Conservation (phyloP, 2,329 filamentous ascomycete genomes). For the Epicoccum sorghinum region DNA sequence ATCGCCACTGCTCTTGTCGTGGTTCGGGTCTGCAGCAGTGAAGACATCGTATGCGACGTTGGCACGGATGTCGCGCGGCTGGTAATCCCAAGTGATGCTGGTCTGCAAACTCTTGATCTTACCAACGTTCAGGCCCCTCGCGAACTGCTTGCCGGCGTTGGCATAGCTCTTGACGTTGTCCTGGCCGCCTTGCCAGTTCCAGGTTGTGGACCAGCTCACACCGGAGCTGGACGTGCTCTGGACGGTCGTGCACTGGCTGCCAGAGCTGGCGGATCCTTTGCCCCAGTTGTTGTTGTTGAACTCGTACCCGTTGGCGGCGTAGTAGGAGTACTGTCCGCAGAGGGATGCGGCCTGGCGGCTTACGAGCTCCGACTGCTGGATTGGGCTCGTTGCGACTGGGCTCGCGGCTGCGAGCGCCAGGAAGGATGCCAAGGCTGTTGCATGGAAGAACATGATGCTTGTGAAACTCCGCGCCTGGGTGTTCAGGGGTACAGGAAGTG, state of each 20-base stretch:
- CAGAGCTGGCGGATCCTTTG: slow-evolving; percentile 21
- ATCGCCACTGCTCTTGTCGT: slow-evolving; percentile 31
- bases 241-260: slow-evolving; percentile 29
- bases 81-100: slow-evolving; percentile 28
- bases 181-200: slow-evolving; percentile 27
- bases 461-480: neutral
- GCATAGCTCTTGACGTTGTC: slow-evolving; percentile 36
- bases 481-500: neutral
- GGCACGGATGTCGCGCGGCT: slow-evolving; percentile 21
- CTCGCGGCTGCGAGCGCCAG: slow-evolving; percentile 2
- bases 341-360: slow-evolving; percentile 19
- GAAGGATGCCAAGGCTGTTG: neutral
- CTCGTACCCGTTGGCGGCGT: slow-evolving; percentile 28
- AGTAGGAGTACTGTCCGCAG: slow-evolving; percentile 29
- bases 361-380: neutral
- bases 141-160: slow-evolving; percentile 26
- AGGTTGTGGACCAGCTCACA: slow-evolving; percentile 24
- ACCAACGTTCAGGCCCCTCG: slow-evolving; percentile 21
- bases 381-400: neutral
- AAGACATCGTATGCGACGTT: slow-evolving; percentile 39
- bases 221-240: slow-evolving; percentile 21
- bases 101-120: slow-evolving; percentile 29
- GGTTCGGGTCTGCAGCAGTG: slow-evolving; percentile 28
- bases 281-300: slow-evolving; percentile 34
- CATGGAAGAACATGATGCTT: slow-evolving; percentile 9